Evolutionary conservation across 768 basidiomycete genomes (phyloP), one percentile per base, ranked within the genome.

Genomic region (Chlorophyllum brunneum): DNA sequence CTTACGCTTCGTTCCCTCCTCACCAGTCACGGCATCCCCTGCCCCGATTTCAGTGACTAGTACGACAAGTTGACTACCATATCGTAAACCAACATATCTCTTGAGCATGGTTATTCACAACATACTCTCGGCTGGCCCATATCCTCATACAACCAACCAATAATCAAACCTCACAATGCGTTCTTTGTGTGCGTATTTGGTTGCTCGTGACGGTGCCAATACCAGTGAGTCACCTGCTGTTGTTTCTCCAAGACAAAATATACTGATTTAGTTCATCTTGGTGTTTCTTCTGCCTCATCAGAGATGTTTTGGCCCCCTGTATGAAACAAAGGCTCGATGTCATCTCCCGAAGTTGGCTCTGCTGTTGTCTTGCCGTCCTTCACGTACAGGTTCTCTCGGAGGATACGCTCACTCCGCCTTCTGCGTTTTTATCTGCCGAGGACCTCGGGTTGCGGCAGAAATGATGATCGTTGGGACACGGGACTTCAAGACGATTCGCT

Each of bases 1-100:
- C 57, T 70, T 34, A 76, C 69, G 49, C 64, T 72, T 49, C 73
- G 78, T 60, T 78, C 80, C 18, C 64, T 86, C 44, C 74, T 88
- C 15, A 70, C 70, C 37, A 77, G 75, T 54, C 79, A 84, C 55
- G 80, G 80, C 4, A 73, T 83, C 40, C 73, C 78, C 11, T 79
- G 76, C 57, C 82, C 85, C 0, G 73, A 75, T 46, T 76, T 83
- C 56, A 62, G 62, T 20, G 62, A 64, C 49, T 71, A 57, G 63
- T 55, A 36, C 5, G 34, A n/a, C n/a, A n/a, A n/a, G n/a, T n/a
- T n/a, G n/a, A n/a, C n/a, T n/a, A n/a, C n/a, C 26, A 7, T 16
- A 7, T 10, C 33, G 24, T 6, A 36, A 6, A 7, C 7, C 34
- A 36, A 11, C 15, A 11, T 36, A 36, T 36, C 34, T 37, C 34